A percentile compares a stretch with the other conserved stretches of the same genome.
These are phyloP conservation scores for Colletotrichum endophyticum DNA, from an alignment of 2,329 filamentous ascomycete genomes.

Conservation along the genomic window DNA sequence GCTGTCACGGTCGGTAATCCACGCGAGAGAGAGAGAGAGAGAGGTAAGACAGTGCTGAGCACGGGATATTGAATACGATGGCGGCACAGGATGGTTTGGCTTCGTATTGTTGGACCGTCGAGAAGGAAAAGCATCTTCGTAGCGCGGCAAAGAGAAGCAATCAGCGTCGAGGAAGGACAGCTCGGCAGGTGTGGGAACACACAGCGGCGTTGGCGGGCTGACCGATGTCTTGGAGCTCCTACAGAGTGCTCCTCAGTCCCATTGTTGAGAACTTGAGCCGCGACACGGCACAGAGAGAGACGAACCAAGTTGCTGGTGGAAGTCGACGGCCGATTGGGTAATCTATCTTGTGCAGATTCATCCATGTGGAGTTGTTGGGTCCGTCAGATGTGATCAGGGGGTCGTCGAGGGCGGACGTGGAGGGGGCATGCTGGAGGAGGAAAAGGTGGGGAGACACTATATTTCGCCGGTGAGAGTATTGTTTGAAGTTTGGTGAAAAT, in stretches of 20 bases:
- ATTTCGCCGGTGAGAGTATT: slow-evolving; percentile 15
- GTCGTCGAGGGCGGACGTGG: background rate
- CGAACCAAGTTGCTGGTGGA: background rate
- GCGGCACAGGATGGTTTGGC: background rate
- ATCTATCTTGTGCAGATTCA: slow-evolving; percentile 17
- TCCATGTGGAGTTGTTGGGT: slow-evolving; percentile 11
- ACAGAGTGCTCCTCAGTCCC: background rate
- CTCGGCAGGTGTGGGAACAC: background rate
- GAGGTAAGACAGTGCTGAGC: slow-evolving; percentile 1
- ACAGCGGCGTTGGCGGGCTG: background rate
- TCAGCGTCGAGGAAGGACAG: background rate
- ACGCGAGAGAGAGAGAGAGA: background rate
- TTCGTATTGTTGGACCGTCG: background rate
- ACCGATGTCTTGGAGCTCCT: background rate
- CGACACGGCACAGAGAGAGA: background rate
- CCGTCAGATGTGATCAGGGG: slow-evolving; percentile 1
- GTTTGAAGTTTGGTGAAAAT: slow-evolving; percentile 17
- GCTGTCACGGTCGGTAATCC: background rate
- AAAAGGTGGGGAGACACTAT: slow-evolving; percentile 13
- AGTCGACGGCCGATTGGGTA: slow-evolving; percentile 5
- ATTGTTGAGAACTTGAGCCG: background rate
- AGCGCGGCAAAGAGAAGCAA: slow-evolving; percentile 7
- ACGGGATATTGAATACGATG: slow-evolving; percentile 3
- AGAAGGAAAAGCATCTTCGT: background rate
- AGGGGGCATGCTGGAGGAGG: background rate